Base-by-base conservation (phyloP, 2,329 filamentous ascomycete species). In the Myriosclerotinia curreyana region DNA sequence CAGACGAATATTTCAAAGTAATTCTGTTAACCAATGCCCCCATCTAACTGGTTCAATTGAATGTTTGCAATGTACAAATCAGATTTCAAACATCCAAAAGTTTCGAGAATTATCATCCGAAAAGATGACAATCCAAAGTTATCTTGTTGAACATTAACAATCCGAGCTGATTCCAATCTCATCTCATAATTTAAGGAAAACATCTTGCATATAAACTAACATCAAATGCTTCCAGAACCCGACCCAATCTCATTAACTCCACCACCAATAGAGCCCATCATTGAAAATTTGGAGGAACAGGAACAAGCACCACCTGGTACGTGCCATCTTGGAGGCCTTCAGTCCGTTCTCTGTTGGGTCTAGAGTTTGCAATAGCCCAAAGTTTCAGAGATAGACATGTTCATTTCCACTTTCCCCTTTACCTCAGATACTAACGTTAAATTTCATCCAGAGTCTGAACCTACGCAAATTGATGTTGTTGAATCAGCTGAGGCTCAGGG, bases 291-390 rank as follows among this genome's bases (percentile, higher is more conserved):
- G 36, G 59, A 31, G 48, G 34, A 36, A 34, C 28, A 42, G 48
- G 34, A 38, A 53, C 46, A 53, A 51, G 17, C 48, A 44, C 38
- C 49, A 53, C 17, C 38, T 31, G 59, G 59, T 61, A 52, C 22
- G 59, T 58, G 46, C 40, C 3, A 63, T 59, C 60, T 36, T 34
- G 51, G 44, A 22, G 11, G 52, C n/a, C 36, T 64, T 38, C 36
- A n/a, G 28, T 42, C 31, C 17, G n/a, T 53, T 52, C 59, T 61
- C 17, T 31, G 17, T 52, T 61, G 36, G 20, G 25, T 52, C 48
- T 61, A 20, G 46, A 61, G 20, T 34, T n/a, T 52, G 25, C 48
- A 34, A 40, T 53, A 42, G 48, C 25, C 20, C 59, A 12, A 52
- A 25, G 7, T 31, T 51, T 44, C 36, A 61, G 20, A 61, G 59